phyloP scores from a whole-genome alignment of 148 eudicot genomes.

The Diospyros lotus region DNA sequence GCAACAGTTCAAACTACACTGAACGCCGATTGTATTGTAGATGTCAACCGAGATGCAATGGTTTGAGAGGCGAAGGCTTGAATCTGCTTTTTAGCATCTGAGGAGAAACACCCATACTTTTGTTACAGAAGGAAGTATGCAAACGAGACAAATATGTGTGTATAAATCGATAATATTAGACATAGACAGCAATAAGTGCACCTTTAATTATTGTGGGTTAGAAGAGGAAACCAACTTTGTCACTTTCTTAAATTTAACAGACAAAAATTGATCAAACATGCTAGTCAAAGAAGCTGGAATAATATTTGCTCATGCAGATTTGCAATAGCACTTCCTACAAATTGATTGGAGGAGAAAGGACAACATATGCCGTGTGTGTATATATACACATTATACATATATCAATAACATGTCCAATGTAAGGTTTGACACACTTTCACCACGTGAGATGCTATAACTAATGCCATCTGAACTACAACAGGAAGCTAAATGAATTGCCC shows the following conservation, averaged over 20 bases:
- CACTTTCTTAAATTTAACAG: no score
- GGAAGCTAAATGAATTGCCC: background rate
- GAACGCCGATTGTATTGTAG: slow-evolving; percentile 79
- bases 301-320: no score
- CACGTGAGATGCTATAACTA: background rate
- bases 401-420: background rate
- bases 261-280: no score
- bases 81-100: slow-evolving; percentile 99
- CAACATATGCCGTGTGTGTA: no score
- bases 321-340: no score
- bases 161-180: background rate
- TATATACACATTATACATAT: background rate
- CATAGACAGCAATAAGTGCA: no score
- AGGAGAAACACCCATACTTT: slow-evolving; percentile 9
- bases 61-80: slow-evolving; percentile 95
- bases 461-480: background rate
- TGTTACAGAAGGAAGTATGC: background rate
- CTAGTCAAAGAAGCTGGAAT: no score
- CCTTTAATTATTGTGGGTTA: no score
- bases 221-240: no score
- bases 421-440: background rate
- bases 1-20: slow-evolving; percentile 58
- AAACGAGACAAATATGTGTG: background rate
- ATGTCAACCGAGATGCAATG: slow-evolving; percentile 71
- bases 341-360: no score